A percentile compares a stretch with the other conserved stretches of the same genome.
These are phyloP conservation scores for Westerdykella aurantiaca DNA, from an alignment of 2,329 filamentous ascomycete species.

Conservation along the genomic window DNA sequence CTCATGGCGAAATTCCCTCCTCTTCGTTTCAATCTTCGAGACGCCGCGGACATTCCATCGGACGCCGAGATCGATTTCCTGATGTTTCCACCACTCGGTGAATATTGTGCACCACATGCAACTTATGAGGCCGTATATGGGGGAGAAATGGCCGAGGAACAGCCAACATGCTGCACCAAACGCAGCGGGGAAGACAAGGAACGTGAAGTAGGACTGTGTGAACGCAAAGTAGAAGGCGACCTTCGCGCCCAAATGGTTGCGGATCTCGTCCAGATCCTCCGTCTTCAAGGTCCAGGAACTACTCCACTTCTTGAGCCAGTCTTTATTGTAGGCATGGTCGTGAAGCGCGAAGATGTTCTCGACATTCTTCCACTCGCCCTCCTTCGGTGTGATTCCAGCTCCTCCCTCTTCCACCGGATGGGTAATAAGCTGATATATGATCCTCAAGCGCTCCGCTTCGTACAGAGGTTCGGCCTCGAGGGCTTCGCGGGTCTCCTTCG, in stretches of 20 bases:
- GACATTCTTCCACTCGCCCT: conserved; percentile 47
- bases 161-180: conserved; percentile 75
- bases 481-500: conserved; percentile 62
- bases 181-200: conserved; percentile 73
- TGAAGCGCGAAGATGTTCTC: conserved; percentile 47
- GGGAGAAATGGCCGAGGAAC: conserved; percentile 78
- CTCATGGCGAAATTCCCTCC: conserved; percentile 74
- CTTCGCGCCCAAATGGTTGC: conserved; percentile 48
- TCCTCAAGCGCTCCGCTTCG: conserved; percentile 79
- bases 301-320: conserved; percentile 50
- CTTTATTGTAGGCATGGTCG: conserved; percentile 48
- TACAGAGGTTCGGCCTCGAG: conserved; percentile 71
- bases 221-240: conserved; percentile 91
- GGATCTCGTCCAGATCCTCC: conserved; percentile 48
- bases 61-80: conserved; percentile 78
- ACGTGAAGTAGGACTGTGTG: conserved; percentile 81
- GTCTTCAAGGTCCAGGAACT: conserved; percentile 42
- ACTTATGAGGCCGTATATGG: conserved; percentile 70
- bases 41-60: conserved; percentile 86
- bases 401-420: conserved; percentile 45
- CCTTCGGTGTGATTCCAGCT: conserved; percentile 47
- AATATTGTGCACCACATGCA: conserved; percentile 86
- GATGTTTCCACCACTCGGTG: conserved; percentile 93
- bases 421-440: conserved; percentile 72
- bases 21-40: conserved; percentile 70